Evolutionary conservation across 495 filamentous ascomycete genomes (phyloP).

Genomic region (Immersiella caudata): DNA sequence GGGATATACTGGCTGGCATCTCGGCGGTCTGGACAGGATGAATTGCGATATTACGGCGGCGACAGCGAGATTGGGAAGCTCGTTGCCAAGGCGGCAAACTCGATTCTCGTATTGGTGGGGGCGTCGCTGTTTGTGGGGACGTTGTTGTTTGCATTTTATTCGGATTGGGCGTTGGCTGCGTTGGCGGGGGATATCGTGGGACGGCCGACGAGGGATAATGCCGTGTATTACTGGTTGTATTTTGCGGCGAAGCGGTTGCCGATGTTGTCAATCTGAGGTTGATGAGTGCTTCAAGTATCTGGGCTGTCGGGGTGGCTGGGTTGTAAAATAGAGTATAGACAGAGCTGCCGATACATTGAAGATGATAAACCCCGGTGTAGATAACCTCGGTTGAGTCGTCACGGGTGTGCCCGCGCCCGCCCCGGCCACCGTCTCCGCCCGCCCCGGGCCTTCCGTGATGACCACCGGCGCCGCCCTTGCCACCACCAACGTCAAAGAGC

Average conservation of each 20-base stretch:
- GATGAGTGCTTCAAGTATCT: no score
- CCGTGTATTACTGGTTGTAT: conserved; percentile 39
- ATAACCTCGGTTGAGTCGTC: no score
- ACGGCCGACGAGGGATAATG: conserved; percentile 31
- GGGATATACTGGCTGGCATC: background rate
- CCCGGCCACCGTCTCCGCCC: conserved; percentile 32
- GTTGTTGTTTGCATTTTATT: conserved; percentile 36
- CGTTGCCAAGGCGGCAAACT: no score
- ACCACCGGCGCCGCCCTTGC: conserved; percentile 19
- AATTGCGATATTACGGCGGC: no score
- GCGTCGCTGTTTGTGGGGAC: conserved; percentile 19
- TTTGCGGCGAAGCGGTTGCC: conserved; percentile 40
- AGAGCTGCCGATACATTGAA: no score
- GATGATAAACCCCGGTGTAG: no score
- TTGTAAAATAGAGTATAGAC: no score
- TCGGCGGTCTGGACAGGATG: no score
- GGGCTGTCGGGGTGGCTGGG: no score
- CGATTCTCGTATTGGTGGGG: conserved; percentile 9
- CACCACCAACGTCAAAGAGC: conserved; percentile 34
- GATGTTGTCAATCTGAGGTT: conserved; percentile 28
- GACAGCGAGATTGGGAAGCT: no score
- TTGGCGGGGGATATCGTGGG: conserved; percentile 34
- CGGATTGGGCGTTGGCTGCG: conserved; percentile 37
- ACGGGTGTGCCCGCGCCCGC: conserved; percentile 30
- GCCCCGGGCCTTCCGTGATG: conserved; percentile 38